Percentiles rank a stretch among this genome's conserved stretches.
phyloP scores from a whole-genome alignment of 805 yeast genomes.

The Scheffersomyces coipomensis region DNA sequence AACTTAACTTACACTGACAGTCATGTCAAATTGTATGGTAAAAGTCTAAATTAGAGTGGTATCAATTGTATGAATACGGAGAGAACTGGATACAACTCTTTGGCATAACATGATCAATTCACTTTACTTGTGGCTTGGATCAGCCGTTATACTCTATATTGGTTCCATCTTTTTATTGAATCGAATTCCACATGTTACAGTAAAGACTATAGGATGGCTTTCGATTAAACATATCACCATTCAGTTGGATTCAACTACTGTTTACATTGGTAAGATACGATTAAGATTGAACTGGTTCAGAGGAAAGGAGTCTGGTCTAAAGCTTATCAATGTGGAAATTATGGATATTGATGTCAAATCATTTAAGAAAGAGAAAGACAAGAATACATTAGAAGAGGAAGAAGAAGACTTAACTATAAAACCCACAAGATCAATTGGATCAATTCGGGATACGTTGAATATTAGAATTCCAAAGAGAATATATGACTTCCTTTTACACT shows the following conservation, averaged over 20 bases:
- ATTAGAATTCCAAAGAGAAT: conserved; percentile 17
- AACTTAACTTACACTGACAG: too few species aligned
- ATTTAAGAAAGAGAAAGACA: not conserved
- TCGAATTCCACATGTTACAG: conserved; percentile 22
- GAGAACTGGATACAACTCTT: too few species aligned
- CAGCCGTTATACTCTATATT: conserved; percentile 11
- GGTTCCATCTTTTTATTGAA: conserved; percentile 18
- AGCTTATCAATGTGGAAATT: conserved; percentile 26
- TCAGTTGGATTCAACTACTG: conserved; percentile 9
- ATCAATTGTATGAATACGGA: too few species aligned
- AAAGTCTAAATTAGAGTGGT: too few species aligned
- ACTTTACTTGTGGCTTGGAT: not conserved
- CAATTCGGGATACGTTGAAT: conserved; percentile 7
- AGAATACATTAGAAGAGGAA: not conserved
- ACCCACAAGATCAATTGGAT: not conserved
- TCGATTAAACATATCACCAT: conserved; percentile 23
- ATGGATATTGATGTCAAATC: conserved; percentile 14
- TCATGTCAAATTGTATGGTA: too few species aligned
- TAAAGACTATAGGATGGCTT: conserved; percentile 30
- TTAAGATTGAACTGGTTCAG: conserved; percentile 21
- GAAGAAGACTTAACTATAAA: not conserved
- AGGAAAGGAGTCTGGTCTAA: conserved; percentile 20
- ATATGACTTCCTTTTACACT: conserved; percentile 15
- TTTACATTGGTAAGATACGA: conserved; percentile 16
- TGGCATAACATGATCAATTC: conserved; percentile 1